Conservation (phyloP, 257 asterid genomes). For the Lycium ferocissimum region DNA sequence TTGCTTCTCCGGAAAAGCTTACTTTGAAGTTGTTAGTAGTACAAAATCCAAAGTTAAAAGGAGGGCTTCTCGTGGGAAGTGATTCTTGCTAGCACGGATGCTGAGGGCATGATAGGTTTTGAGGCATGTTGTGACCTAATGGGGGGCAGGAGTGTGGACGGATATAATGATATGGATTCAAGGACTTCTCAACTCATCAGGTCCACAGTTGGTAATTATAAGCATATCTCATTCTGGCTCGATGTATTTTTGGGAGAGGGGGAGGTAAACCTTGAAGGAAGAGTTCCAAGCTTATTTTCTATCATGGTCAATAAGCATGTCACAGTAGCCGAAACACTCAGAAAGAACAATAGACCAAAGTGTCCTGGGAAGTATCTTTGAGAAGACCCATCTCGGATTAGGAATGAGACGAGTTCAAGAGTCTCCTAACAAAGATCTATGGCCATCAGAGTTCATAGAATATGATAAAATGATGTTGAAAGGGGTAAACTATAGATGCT, state of each 20-base stretch:
- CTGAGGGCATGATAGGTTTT: not conserved
- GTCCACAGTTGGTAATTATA: not conserved
- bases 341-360: not conserved
- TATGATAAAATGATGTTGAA: slow-evolving; percentile 21
- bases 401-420: not conserved
- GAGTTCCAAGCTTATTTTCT: not conserved
- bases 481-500: not conserved
- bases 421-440: not conserved
- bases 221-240: not conserved
- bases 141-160: not conserved
- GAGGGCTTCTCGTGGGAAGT: not conserved
- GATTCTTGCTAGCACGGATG: slow-evolving; percentile 1
- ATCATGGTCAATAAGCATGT: slow-evolving; percentile 13
- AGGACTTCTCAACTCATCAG: slow-evolving; percentile 1
- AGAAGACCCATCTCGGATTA: slow-evolving; percentile 13
- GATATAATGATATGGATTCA: not conserved
- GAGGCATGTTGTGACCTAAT: not conserved
- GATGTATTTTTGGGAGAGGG: not conserved
- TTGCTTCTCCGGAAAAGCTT: not conserved
- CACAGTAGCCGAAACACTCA: not conserved
- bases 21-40: not conserved
- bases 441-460: not conserved
- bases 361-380: not conserved
- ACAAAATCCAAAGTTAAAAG: slow-evolving; percentile 17
- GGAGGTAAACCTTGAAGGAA: not conserved